A percentile compares a stretch with the other conserved stretches of the same genome.
These are phyloP conservation scores for Neonectria neomacrospora DNA, from an alignment of 2,329 filamentous ascomycete species.

Conservation along the genomic window DNA sequence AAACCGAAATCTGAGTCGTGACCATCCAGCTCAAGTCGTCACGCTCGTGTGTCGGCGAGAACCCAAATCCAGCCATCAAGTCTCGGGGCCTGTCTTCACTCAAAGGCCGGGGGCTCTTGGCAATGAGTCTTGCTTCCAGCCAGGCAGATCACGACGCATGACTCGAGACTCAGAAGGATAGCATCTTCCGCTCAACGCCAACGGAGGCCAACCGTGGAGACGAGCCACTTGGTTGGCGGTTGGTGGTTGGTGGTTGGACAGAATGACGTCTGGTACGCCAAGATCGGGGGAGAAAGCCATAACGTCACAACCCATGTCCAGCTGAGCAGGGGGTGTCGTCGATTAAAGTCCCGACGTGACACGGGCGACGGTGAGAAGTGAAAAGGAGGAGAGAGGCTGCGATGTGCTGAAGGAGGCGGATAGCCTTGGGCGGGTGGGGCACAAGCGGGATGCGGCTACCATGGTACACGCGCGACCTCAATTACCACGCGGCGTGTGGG, in stretches of 20 bases:
- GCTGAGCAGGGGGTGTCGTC: slow-evolving; percentile 25
- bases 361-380: not conserved
- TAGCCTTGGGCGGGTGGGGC: slow-evolving; percentile 7
- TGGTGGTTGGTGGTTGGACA: not conserved
- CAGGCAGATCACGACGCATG: not conserved
- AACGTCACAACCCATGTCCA: slow-evolving; percentile 22
- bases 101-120: not conserved
- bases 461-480: no score
- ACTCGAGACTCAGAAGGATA: not conserved
- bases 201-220: not conserved
- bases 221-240: not conserved
- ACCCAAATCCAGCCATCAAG: not conserved
- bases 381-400: not conserved
- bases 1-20: not conserved
- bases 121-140: slow-evolving; percentile 7
- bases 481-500: slow-evolving; percentile 21
- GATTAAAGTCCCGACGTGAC: slow-evolving; percentile 5
- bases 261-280: slow-evolving; percentile 12
- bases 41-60: slow-evolving; percentile 8
- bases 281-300: slow-evolving; percentile 5
- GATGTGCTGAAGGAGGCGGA: no score
- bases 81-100: not conserved
- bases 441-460: slow-evolving; percentile 11
- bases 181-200: not conserved
- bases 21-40: not conserved